Evolutionary conservation across 768 basidiomycete genomes (phyloP).

Genomic region (Lentinus brumalis): DNA sequence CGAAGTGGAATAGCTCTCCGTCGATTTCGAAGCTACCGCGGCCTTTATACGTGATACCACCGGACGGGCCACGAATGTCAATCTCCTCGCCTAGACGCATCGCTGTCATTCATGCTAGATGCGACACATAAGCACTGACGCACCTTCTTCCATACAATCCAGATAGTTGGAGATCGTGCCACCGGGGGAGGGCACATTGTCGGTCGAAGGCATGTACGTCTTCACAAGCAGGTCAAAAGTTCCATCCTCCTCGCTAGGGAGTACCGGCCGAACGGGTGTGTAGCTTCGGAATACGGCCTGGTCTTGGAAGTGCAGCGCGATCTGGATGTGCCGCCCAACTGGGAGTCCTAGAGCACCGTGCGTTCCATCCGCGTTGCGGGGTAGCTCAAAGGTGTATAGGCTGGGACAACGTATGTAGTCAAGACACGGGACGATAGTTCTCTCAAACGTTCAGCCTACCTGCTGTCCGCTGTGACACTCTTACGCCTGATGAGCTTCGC

Average conservation of each 20-base stretch:
- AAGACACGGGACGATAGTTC: background rate
- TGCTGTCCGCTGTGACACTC: constrained; percentile 16
- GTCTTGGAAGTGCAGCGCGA: constrained; percentile 26
- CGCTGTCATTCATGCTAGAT: background rate
- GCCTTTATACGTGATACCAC: constrained; percentile 24
- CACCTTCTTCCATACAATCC: constrained; percentile 25
- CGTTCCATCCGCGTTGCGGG: constrained; percentile 16
- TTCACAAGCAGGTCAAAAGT: constrained; percentile 28
- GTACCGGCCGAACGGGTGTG: constrained; percentile 23
- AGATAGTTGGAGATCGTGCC: constrained; percentile 27
- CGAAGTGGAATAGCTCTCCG: constrained; percentile 15
- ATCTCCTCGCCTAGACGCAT: constrained; percentile 22
- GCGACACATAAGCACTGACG: background rate
- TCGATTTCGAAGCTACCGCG: constrained; percentile 21
- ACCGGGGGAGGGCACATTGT: constrained; percentile 19
- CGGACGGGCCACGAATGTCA: constrained; percentile 24
- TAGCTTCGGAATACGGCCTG: constrained; percentile 24
- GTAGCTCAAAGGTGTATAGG: constrained; percentile 25
- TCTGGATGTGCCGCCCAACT: constrained; percentile 25
- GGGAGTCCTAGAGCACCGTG: constrained; percentile 22
- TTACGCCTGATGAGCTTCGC: constrained; percentile 19
- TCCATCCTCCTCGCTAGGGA: constrained; percentile 25
- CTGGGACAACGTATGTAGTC: background rate
- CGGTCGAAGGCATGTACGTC: constrained; percentile 24
- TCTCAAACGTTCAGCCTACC: constrained; percentile 1